Conservation (phyloP, 352 stramenopile species). For the Pythium sukuiense region DNA sequence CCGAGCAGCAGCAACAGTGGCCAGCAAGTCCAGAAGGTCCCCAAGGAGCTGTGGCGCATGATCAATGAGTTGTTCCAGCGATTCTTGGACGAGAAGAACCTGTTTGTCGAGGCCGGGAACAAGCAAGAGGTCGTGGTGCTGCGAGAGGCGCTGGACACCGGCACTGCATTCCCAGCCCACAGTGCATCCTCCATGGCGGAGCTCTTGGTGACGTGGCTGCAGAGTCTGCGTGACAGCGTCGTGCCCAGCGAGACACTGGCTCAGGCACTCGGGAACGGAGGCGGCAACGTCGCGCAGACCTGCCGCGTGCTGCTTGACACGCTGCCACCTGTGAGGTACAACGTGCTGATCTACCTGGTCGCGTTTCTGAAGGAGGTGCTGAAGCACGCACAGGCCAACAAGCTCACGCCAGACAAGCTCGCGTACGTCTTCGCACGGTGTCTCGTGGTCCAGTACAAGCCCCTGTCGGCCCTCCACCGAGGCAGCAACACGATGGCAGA, state of each 20-base stretch:
- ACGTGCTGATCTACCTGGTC: constrained; percentile 97
- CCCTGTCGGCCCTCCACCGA: constrained; percentile 5
- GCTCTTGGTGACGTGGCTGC: constrained; percentile 89
- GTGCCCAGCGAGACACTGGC: constrained; percentile 83
- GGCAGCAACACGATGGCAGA: constrained; percentile 17
- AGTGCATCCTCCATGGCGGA: constrained; percentile 91
- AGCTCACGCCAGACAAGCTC: constrained; percentile 70
- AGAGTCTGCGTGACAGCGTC: constrained; percentile 89
- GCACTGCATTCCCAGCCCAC: constrained; percentile 75
- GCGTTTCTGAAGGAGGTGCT: constrained; percentile 96
- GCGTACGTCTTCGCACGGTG: constrained; percentile 76
- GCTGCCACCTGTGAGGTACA: constrained; percentile 95
- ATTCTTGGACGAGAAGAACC: constrained; percentile 72
- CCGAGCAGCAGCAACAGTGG: constrained; percentile 17
- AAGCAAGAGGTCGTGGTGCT: constrained; percentile 70
- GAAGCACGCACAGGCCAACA: constrained; percentile 57
- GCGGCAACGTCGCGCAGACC: constrained; percentile 83
- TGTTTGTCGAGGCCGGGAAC: constrained; percentile 78
- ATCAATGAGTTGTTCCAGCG: constrained; percentile 94
- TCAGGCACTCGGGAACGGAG: constrained; percentile 46
- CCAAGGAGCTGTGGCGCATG: constrained; percentile 98
- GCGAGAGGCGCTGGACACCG: constrained; percentile 93
- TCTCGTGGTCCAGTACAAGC: constrained; percentile 54
- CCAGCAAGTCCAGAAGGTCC: constrained; percentile 75
- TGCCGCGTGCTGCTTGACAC: constrained; percentile 61